A percentile compares a stretch with the other conserved stretches of the same genome.
Conservation (phyloP, 1,284 basidiomycete species). For the Ceratobasidium theobromae region DNA sequence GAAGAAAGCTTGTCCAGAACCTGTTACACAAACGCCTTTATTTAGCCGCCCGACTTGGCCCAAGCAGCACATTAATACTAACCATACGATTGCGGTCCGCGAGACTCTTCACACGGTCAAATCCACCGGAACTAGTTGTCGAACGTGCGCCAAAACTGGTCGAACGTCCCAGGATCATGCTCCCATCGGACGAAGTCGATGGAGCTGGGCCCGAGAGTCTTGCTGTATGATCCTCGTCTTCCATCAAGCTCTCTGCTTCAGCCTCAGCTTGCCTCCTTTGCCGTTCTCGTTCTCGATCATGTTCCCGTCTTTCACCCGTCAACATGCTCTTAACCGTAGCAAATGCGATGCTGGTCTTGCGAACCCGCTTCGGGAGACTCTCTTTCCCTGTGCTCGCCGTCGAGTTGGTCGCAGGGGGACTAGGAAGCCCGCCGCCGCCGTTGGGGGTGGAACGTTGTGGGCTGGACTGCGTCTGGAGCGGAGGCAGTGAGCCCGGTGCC, state of each 20-base stretch:
- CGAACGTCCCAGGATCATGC: slow-evolving; percentile 16
- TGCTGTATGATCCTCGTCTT: slow-evolving; percentile 37
- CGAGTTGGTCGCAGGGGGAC: slow-evolving; percentile 36
- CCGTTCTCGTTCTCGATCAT: background rate
- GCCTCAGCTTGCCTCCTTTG: slow-evolving; percentile 19
- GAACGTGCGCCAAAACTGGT: slow-evolving; percentile 21
- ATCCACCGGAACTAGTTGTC: slow-evolving; percentile 25
- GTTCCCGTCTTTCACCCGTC: slow-evolving; percentile 12
- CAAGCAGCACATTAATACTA: background rate
- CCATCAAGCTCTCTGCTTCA: slow-evolving; percentile 31
- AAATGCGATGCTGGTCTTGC: slow-evolving; percentile 31
- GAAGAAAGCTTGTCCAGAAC: slow-evolving; percentile 34
- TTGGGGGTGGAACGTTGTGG: background rate
- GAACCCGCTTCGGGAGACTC: slow-evolving; percentile 23
- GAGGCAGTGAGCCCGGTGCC: slow-evolving; percentile 10
- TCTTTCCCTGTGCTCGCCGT: slow-evolving; percentile 28
- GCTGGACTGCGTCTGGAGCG: slow-evolving; percentile 17
- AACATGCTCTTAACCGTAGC: slow-evolving; percentile 31
- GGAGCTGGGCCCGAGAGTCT: slow-evolving; percentile 22
- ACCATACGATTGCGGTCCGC: slow-evolving; percentile 36
- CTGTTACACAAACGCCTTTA: slow-evolving; percentile 2
- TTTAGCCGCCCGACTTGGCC: background rate
- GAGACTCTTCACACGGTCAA: slow-evolving; percentile 30
- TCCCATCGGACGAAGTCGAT: slow-evolving; percentile 24
- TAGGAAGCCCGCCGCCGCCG: slow-evolving; percentile 29